Evolutionary conservation across 352 stramenopile genomes (phyloP).

Genomic region (Aphanomyces stellatus): DNA sequence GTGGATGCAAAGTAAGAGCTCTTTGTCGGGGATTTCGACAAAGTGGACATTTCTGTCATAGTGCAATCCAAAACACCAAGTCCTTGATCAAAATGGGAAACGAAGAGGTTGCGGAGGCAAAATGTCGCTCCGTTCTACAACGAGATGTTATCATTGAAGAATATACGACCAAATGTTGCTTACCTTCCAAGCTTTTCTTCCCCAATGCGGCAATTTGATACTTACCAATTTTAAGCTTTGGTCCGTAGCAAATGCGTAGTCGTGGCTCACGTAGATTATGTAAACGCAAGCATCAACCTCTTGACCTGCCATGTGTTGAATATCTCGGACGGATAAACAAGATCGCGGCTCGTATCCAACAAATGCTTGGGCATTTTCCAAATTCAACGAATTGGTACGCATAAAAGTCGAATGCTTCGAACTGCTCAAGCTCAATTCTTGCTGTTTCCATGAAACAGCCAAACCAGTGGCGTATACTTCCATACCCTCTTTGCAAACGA

Average conservation of each 20-base stretch:
- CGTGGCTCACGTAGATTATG: constrained; percentile 30
- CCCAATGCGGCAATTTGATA: not conserved
- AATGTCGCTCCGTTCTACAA: not conserved
- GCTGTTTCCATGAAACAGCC: constrained; percentile 56
- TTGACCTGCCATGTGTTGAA: constrained; percentile 16
- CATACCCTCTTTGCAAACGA: constrained; percentile 35
- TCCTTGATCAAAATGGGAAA: constrained; percentile 12
- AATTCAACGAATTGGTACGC: not conserved
- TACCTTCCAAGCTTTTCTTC: constrained; percentile 13
- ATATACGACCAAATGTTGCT: not conserved
- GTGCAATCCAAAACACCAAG: constrained; percentile 6
- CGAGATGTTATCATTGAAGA: not conserved
- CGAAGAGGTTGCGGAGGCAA: constrained; percentile 14
- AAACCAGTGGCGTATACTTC: constrained; percentile 57
- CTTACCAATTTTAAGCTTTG: constrained; percentile 20
- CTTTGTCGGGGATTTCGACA: not conserved
- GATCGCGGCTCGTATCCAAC: constrained; percentile 17
- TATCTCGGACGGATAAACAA: constrained; percentile 5
- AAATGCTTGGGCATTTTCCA: constrained; percentile 1
- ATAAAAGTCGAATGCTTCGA: constrained; percentile 51
- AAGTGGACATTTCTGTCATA: constrained; percentile 1
- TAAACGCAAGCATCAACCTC: constrained; percentile 46
- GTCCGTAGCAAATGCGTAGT: constrained; percentile 23
- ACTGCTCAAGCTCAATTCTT: constrained; percentile 45
- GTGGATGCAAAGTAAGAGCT: constrained; percentile 2